These are phyloP conservation scores for Mentha longifolia DNA, from an alignment of 257 asterid genomes.

Conservation along the genomic window DNA sequence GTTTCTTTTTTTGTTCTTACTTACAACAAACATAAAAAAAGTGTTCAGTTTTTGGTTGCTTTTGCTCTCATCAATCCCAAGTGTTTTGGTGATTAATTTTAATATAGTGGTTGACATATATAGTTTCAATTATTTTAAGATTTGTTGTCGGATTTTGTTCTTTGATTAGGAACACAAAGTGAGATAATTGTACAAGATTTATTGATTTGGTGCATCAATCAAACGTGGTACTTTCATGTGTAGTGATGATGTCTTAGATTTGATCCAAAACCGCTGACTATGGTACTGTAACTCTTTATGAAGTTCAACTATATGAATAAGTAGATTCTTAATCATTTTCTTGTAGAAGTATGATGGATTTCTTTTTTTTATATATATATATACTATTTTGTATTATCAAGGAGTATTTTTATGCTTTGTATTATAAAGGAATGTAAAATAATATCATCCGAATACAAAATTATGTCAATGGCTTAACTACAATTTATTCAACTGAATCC, in stretches of 20 bases:
- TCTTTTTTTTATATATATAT: no score
- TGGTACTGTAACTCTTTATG: neutral
- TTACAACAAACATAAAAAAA: neutral
- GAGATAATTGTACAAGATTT: neutral
- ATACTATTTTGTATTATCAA: no score
- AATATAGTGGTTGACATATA: no score
- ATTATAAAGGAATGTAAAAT: no score
- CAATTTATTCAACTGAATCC: no score
- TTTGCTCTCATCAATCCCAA: no score
- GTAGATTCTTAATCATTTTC: neutral
- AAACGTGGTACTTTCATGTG: neutral
- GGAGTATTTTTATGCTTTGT: no score
- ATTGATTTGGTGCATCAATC: no score
- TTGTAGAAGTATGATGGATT: neutral
- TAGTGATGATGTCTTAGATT: neutral
- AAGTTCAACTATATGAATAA: neutral
- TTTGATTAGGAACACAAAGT: neutral
- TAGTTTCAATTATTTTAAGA: neutral
- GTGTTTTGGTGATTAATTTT: no score
- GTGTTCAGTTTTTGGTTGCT: neutral
- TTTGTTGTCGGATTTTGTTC: constrained; percentile 8
- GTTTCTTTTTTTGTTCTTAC: neutral
- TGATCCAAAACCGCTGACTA: neutral
- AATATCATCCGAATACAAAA: no score
- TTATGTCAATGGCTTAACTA: no score